phyloP scores from a whole-genome alignment of 192 early-diverging fungal genomes.

The Dissophora ornata region DNA sequence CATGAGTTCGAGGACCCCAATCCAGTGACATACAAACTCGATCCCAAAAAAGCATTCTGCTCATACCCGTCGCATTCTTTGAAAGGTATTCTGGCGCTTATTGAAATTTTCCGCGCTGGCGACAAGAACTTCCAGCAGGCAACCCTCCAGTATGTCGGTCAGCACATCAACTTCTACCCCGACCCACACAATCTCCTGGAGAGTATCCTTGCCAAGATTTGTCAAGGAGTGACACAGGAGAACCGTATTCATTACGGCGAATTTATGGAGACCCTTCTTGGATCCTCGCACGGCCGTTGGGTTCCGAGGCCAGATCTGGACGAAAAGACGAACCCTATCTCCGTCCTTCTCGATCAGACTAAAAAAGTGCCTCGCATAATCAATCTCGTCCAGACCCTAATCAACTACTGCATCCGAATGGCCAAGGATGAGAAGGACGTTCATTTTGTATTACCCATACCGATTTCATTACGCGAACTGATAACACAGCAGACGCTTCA shows the following conservation, averaged over 20 bases:
- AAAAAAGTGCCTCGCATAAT: not conserved
- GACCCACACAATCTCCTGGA: not conserved
- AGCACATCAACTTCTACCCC: not conserved
- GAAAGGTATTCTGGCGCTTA: no score
- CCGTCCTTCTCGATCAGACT: not conserved
- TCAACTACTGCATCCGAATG: conserved; percentile 12
- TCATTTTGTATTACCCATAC: not conserved
- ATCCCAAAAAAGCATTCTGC: no score
- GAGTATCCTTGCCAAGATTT: not conserved
- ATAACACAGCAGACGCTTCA: not conserved
- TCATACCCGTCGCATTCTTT: no score
- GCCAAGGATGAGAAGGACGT: not conserved
- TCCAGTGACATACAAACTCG: no score
- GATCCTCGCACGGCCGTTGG: not conserved
- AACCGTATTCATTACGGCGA: not conserved
- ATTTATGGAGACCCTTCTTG: not conserved
- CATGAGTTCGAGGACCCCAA: no score
- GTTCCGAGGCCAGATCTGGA: conserved; percentile 12
- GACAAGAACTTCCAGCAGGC: not conserved
- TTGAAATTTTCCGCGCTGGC: no score
- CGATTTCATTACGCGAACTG: not conserved
- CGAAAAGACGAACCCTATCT: conserved; percentile 5
- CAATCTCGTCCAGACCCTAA: not conserved
- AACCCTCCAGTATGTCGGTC: not conserved
- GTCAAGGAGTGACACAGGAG: not conserved